A percentile compares a stretch with the other conserved stretches of the same genome.
Evolutionary conservation across 2,329 filamentous ascomycete genomes (phyloP).

Genomic region (Trichoderma breve): DNA sequence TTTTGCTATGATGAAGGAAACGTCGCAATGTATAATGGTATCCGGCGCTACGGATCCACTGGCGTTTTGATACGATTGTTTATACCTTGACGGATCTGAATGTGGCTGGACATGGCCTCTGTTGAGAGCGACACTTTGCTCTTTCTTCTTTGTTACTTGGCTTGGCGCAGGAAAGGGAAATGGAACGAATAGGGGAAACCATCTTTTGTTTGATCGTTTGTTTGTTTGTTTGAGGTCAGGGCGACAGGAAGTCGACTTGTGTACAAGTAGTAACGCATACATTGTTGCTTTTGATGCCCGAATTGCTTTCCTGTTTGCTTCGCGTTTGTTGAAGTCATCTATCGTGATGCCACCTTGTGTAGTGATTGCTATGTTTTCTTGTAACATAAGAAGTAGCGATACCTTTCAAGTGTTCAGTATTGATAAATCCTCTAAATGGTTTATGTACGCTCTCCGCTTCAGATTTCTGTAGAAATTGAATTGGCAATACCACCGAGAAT

Average conservation of each 20-base stretch:
- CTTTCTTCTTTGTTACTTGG: slow-evolving; percentile 19
- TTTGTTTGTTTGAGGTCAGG: not conserved
- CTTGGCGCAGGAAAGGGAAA: slow-evolving; percentile 19
- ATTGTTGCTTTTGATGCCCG: not conserved
- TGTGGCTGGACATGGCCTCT: slow-evolving; percentile 21
- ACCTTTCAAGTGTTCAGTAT: too few relatives aligned
- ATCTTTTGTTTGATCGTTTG: not conserved
- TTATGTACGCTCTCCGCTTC: too few relatives aligned
- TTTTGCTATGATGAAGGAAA: slow-evolving; percentile 16
- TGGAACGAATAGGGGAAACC: not conserved
- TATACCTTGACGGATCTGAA: slow-evolving; percentile 25
- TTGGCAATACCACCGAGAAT: too few relatives aligned
- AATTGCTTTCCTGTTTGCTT: not conserved
- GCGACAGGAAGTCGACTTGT: not conserved
- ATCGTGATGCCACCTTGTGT: not conserved
- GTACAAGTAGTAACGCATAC: slow-evolving; percentile 6
- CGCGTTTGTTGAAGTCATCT: not conserved
- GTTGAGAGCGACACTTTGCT: slow-evolving; percentile 19
- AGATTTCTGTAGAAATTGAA: too few relatives aligned
- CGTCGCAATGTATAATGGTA: slow-evolving; percentile 9
- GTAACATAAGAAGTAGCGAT: not conserved
- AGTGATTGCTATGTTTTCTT: not conserved
- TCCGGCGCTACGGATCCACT: slow-evolving; percentile 21
- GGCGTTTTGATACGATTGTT: slow-evolving; percentile 30
- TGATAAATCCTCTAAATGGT: too few relatives aligned